Conservation (phyloP, 768 basidiomycete species). For the Boletus edulis region DNA sequence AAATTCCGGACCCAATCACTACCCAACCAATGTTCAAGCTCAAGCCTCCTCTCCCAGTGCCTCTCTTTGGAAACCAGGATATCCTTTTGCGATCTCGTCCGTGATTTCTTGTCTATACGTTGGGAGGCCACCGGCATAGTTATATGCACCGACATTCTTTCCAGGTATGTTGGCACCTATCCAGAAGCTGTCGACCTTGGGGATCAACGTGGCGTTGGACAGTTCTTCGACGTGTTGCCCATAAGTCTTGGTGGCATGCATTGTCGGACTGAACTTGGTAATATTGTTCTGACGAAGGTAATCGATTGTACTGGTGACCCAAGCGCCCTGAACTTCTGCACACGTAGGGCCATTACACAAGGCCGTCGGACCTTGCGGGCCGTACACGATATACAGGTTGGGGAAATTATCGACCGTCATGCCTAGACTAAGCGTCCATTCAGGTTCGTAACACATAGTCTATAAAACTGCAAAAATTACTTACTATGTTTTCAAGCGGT, state of each 20-base stretch:
- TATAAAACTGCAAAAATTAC: background rate
- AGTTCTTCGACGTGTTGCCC: slow-evolving; percentile 7
- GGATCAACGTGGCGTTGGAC: slow-evolving; percentile 3
- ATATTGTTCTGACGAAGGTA: slow-evolving; percentile 5
- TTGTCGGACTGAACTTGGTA: slow-evolving; percentile 6
- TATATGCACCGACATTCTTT: slow-evolving; percentile 5
- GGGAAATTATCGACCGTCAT: background rate
- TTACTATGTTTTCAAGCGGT: background rate
- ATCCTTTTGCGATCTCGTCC: slow-evolving; percentile 4
- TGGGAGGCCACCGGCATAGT: slow-evolving; percentile 1
- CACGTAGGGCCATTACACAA: background rate
- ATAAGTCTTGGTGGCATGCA: slow-evolving; percentile 1
- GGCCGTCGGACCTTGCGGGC: background rate
- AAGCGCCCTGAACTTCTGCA: background rate
- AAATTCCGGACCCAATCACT: too few species aligned
- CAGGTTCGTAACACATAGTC: too few species aligned
- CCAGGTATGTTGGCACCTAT: slow-evolving; percentile 6
- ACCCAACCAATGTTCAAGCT: too few species aligned
- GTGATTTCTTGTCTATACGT: slow-evolving; percentile 7
- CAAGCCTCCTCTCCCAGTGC: background rate
- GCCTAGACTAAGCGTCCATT: background rate
- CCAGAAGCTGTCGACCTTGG: background rate
- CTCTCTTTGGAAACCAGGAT: background rate
- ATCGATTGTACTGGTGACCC: background rate
- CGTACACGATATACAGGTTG: background rate